Evolutionary conservation across 2,329 filamentous ascomycete species (phyloP).

Genomic region (Pseudocercospora pini-densiflorae): DNA sequence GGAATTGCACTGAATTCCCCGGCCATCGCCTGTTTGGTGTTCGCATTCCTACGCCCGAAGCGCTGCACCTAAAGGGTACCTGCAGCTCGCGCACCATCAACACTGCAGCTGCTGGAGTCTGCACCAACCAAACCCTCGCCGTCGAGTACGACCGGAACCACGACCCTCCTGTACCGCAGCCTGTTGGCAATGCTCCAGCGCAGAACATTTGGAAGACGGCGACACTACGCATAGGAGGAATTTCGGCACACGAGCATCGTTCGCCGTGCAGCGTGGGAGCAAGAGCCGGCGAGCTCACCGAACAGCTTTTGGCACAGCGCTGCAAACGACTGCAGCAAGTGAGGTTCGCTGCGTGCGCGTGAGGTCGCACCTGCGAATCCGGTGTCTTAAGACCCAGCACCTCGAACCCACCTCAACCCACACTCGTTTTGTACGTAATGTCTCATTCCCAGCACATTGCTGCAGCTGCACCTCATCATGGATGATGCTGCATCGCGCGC

Average conservation of each 20-base stretch:
- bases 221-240: slow-evolving; percentile 2
- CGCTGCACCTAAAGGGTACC: background rate
- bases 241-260: background rate
- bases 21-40: background rate
- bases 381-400: slow-evolving; percentile 8
- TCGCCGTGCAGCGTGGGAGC: background rate
- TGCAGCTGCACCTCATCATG: slow-evolving; percentile 9
- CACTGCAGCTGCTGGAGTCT: background rate
- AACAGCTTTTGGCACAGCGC: background rate
- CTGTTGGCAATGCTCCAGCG: slow-evolving; percentile 5
- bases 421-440: slow-evolving; percentile 23
- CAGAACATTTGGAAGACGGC: slow-evolving; percentile 1
- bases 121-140: slow-evolving; percentile 1
- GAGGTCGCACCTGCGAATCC: slow-evolving; percentile 17
- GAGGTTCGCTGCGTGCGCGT: slow-evolving; percentile 13
- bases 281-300: background rate
- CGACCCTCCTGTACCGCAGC: background rate
- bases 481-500: slow-evolving; percentile 9
- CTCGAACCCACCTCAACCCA: slow-evolving; percentile 13
- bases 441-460: background rate
- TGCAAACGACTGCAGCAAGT: slow-evolving; percentile 1
- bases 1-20: background rate
- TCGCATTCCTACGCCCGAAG: slow-evolving; percentile 3
- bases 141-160: slow-evolving; percentile 3
- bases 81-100: slow-evolving; percentile 4